Evolutionary conservation across 192 early-diverging fungal species (phyloP).

Genomic region (Linderina pennispora): DNA sequence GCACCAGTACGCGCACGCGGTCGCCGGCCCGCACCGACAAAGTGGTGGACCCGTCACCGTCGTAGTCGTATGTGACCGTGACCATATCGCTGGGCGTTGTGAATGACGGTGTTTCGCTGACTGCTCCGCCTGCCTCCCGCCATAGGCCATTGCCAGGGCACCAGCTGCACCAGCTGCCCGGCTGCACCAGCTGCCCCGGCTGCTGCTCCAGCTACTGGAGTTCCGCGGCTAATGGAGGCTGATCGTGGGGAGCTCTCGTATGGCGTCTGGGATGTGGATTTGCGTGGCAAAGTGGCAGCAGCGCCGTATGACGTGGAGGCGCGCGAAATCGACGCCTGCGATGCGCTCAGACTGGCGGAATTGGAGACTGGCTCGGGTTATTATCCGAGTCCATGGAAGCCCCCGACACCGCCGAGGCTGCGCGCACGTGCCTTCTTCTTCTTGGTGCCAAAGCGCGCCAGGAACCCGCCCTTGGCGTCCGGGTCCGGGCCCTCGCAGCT

Average conservation of each 20-base stretch:
- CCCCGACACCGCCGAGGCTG: slow-evolving; percentile 17
- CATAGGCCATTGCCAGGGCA: neutral
- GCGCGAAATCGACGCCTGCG: slow-evolving; percentile 4
- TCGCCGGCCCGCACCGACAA: slow-evolving; percentile 26
- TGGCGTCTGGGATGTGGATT: neutral
- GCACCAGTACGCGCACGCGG: slow-evolving; percentile 13
- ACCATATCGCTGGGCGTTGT: neutral
- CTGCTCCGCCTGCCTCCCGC: neutral
- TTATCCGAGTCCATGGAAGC: slow-evolving; percentile 10
- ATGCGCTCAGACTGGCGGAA: neutral
- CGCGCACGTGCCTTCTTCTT: slow-evolving; percentile 16
- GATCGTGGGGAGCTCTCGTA: too few relatives aligned
- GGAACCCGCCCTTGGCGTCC: slow-evolving; percentile 25
- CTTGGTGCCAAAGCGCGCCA: slow-evolving; percentile 31
- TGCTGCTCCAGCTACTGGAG: too few relatives aligned
- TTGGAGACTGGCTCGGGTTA: neutral
- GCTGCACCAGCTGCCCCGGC: neutral
- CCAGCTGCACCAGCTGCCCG: neutral
- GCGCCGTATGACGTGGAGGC: slow-evolving; percentile 1
- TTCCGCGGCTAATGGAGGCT: too few relatives aligned
- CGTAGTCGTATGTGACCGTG: slow-evolving; percentile 32
- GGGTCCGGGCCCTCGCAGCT: slow-evolving; percentile 28
- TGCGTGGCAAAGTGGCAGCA: slow-evolving; percentile 1
- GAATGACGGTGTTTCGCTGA: neutral
- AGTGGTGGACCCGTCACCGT: slow-evolving; percentile 23